Percentiles rank a stretch among this genome's conserved stretches.
Evolutionary conservation across 1,139 yeast genomes (phyloP).

Genomic region (Hemisphaericaspora xylanilytica): DNA sequence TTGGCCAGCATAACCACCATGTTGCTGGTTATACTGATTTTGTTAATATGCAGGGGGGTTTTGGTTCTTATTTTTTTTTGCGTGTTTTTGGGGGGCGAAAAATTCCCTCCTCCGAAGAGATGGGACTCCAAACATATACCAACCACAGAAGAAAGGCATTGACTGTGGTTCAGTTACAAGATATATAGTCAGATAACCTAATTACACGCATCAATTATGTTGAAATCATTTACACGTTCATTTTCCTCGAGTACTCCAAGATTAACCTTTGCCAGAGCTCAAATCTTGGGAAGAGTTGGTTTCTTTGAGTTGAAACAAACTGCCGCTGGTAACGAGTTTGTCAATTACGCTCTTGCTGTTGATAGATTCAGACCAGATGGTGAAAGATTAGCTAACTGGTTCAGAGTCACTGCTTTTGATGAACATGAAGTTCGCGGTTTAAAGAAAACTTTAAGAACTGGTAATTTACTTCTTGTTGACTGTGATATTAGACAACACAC

Average conservation of each 20-base stretch:
- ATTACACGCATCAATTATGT: slow-evolving; percentile 18
- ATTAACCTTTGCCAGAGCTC: slow-evolving; percentile 41
- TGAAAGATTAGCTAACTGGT: slow-evolving; percentile 41
- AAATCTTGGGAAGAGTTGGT: slow-evolving; percentile 45
- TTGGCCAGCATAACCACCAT: slow-evolving; percentile 2
- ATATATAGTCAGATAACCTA: too few species aligned
- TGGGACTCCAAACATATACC: too few species aligned
- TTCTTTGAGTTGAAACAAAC: slow-evolving; percentile 37
- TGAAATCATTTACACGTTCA: slow-evolving; percentile 31
- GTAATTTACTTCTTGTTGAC: slow-evolving; percentile 43
- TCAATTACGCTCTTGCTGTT: slow-evolving; percentile 46
- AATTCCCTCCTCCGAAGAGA: too few species aligned
- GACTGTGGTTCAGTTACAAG: too few species aligned
- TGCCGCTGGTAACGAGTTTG: slow-evolving; percentile 36
- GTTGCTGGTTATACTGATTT: background rate
- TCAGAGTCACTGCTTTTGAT: slow-evolving; percentile 40
- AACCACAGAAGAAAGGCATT: too few species aligned
- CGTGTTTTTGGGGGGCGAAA: too few species aligned
- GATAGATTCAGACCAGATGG: slow-evolving; percentile 30
- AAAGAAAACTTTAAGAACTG: slow-evolving; percentile 41
- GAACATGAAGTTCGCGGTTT: slow-evolving; percentile 34
- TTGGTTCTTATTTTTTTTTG: background rate
- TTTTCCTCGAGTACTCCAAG: slow-evolving; percentile 34
- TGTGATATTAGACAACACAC: slow-evolving; percentile 37
- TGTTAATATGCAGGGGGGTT: background rate